phyloP scores from a whole-genome alignment of 441 rosid species.

The Gossypium gossypioides region DNA sequence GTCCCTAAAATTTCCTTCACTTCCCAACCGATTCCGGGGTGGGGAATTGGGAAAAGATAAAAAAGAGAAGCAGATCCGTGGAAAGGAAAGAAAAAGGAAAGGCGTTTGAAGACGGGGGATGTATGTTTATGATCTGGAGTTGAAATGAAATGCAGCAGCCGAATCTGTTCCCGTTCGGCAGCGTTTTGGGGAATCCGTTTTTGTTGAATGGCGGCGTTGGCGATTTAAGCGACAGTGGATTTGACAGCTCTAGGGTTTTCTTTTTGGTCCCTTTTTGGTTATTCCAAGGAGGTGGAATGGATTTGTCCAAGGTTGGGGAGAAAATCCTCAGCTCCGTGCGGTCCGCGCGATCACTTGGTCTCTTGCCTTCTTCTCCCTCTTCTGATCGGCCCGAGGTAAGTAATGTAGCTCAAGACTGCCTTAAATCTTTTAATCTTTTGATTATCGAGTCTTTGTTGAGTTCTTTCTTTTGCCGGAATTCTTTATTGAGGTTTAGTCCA shows the following conservation, averaged over 20 bases:
- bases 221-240: slow-evolving; percentile 65
- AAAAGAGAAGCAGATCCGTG: not conserved
- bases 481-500: not conserved
- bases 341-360: slow-evolving; percentile 75
- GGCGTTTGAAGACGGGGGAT: not conserved
- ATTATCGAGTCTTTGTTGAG: not conserved
- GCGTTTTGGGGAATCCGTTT: slow-evolving; percentile 53
- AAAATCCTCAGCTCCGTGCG: slow-evolving; percentile 83
- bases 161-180: slow-evolving; percentile 55
- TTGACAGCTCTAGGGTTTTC: slow-evolving; percentile 68
- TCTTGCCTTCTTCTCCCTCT: slow-evolving; percentile 45
- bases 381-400: slow-evolving; percentile 85
- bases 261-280: slow-evolving; percentile 57
- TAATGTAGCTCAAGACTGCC: not conserved
- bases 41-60: not conserved
- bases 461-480: not conserved
- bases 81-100: not conserved
- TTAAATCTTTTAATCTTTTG: slow-evolving; percentile 8
- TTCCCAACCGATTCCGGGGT: not conserved
- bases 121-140: slow-evolving; percentile 24
- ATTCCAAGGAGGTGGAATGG: slow-evolving; percentile 43
- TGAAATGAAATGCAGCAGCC: slow-evolving; percentile 88
- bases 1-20: not conserved
- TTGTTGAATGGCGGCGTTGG: slow-evolving; percentile 44
- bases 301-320: slow-evolving; percentile 85